These are phyloP conservation scores for Hyaloperonospora brassicae DNA, from an alignment of 352 stramenopile species.

Conservation along the genomic window DNA sequence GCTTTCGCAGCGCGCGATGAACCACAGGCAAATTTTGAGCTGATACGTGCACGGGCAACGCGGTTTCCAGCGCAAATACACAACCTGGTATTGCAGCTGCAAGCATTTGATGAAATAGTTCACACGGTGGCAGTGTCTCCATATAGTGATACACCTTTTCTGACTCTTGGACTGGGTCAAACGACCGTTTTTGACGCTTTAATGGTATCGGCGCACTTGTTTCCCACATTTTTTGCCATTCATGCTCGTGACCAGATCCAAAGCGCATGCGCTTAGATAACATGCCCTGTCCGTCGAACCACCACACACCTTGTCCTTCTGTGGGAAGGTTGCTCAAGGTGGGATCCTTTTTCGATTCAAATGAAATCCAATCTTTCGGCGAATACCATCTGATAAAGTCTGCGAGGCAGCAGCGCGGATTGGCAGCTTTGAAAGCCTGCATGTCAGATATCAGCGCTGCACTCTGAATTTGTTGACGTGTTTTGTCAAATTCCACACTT, in stretches of 20 bases:
- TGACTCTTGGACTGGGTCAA: slow-evolving; percentile 63
- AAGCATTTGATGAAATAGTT: slow-evolving; percentile 79
- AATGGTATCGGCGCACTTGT: slow-evolving; percentile 37
- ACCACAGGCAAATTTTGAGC: slow-evolving; percentile 26
- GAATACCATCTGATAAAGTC: slow-evolving; percentile 85
- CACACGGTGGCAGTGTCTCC: slow-evolving; percentile 65
- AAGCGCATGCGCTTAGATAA: slow-evolving; percentile 69
- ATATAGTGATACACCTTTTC: slow-evolving; percentile 81
- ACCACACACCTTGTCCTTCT: slow-evolving; percentile 49
- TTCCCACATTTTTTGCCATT: slow-evolving; percentile 79
- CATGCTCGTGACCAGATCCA: slow-evolving; percentile 28
- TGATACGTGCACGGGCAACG: slow-evolving; percentile 30
- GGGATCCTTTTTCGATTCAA: slow-evolving; percentile 23
- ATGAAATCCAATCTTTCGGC: slow-evolving; percentile 68
- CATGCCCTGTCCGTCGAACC: slow-evolving; percentile 61
- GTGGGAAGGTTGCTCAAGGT: slow-evolving; percentile 21
- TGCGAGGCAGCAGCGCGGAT: slow-evolving; percentile 49
- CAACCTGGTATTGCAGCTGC: slow-evolving; percentile 48
- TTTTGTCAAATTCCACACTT: slow-evolving; percentile 49
- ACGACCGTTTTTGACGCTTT: slow-evolving; percentile 59
- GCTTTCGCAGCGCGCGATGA: slow-evolving; percentile 28
- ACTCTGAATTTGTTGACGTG: slow-evolving; percentile 73
- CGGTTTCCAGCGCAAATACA: slow-evolving; percentile 47
- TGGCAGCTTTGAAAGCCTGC: slow-evolving; percentile 82
- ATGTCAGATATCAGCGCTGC: slow-evolving; percentile 69